These are phyloP conservation scores for Aspergillus tanneri DNA, from an alignment of 2,329 filamentous ascomycete species.

Conservation along the genomic window DNA sequence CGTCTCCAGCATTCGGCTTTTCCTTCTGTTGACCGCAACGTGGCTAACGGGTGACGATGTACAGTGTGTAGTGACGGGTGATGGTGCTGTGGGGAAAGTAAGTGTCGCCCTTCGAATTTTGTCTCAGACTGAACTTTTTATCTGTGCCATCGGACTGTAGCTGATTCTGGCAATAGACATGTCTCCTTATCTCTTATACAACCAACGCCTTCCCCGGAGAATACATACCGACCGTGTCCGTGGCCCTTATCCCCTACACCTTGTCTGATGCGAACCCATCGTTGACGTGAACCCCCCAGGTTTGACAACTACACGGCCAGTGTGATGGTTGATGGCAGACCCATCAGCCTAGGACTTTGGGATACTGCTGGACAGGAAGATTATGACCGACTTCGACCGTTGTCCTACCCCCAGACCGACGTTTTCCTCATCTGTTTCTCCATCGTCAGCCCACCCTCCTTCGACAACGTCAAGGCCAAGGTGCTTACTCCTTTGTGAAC, in stretches of 20 bases:
- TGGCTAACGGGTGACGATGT: conserved; percentile 39
- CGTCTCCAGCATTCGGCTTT: conserved; percentile 5
- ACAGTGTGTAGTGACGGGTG: conserved; percentile 96
- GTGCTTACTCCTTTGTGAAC: conserved; percentile 51
- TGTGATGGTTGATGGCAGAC: conserved; percentile 98
- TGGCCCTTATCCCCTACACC: conserved; percentile 23
- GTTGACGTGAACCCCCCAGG: conserved; percentile 48
- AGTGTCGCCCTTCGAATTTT: conserved; percentile 30
- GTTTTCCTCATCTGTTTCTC: conserved; percentile 99
- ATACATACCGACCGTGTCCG: conserved; percentile 90
- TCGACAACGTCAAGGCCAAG: conserved; percentile 99
- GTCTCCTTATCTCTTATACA: conserved; percentile 97
- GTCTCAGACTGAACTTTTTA: not conserved
- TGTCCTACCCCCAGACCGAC: conserved; percentile 97
- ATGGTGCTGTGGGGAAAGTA: conserved; percentile 99
- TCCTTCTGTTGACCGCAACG: conserved; percentile 19
- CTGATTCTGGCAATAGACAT: conserved; percentile 64
- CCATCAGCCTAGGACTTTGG: conserved; percentile 94
- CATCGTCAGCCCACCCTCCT: conserved; percentile 94
- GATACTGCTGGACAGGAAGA: conserved; percentile 99
- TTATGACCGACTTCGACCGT: conserved; percentile 89
- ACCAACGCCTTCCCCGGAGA: conserved; percentile 99
- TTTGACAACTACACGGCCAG: conserved; percentile 99
- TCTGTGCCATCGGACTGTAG: not conserved
- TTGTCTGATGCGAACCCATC: conserved; percentile 16